Percentiles rank a stretch among this genome's conserved stretches.
These are phyloP conservation scores for Cyclostephanos tholiformis DNA, from an alignment of 108 stramenopile species.

Conservation along the genomic window DNA sequence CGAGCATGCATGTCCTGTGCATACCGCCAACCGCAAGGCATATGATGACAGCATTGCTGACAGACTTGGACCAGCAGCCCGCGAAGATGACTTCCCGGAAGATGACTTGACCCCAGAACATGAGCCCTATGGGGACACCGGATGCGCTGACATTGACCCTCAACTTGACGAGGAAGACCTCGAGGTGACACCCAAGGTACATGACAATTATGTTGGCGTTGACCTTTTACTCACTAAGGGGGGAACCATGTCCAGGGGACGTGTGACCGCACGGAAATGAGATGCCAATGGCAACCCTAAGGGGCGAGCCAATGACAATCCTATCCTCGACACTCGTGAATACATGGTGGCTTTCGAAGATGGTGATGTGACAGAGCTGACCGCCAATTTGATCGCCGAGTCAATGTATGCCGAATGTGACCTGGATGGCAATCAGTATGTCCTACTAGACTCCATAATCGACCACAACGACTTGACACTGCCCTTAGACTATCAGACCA, in stretches of 20 bases:
- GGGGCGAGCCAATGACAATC: constrained; percentile 13
- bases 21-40: background rate
- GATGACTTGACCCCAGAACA: background rate
- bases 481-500: background rate
- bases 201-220: constrained; percentile 33
- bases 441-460: background rate
- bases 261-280: constrained; percentile 37
- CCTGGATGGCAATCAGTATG: too few species aligned
- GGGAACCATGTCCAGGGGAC: constrained; percentile 10
- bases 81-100: background rate
- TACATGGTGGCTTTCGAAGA: constrained; percentile 35
- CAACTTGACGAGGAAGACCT: background rate
- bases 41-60: background rate
- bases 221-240: constrained; percentile 40
- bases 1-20: background rate
- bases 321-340: constrained; percentile 28
- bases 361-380: constrained; percentile 20
- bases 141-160: background rate
- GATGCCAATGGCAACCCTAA: constrained; percentile 41
- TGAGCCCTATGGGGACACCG: background rate
- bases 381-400: constrained; percentile 24
- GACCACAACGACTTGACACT: background rate
- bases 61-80: background rate
- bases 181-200: background rate
- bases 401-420: too few species aligned